Evolutionary conservation across 2,329 filamentous ascomycete species (phyloP), one percentile per base, ranked within the genome.

Genomic region (Sporothrix variecibatus): DNA sequence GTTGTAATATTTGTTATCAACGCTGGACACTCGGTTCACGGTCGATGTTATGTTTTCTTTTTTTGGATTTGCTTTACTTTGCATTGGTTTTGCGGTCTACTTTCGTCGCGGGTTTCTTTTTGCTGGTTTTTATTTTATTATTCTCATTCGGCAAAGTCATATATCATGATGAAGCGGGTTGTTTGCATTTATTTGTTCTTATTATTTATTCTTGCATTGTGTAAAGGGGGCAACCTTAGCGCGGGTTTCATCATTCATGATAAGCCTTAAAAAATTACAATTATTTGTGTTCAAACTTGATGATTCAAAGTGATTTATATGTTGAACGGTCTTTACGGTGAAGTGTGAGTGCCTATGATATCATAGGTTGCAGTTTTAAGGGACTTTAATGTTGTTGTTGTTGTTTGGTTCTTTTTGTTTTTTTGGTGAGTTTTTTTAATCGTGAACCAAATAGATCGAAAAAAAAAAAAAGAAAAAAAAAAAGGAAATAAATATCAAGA

Each of bases 161-260:
- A 70, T 20, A 70, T 56, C 49, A 70, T 70, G 49, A 70, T 70
- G 67, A 70, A 70, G 49, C 67, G 67, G 46, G 31, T 40, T 12
- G 11, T 65, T 28, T 65, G 12, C 28, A 17, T 40, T 56, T 28
- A 17, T 38, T 56, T 65, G 11, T 15, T 67, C 28, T 46, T 23
- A 28, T 67, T 64, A 31, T 40, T 64, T 64, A 40, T 40, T 64
- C 28, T 46, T 67, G 62, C 62, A 67, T 46, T 40, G 11, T 46
- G 23, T 56, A 56, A 56, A 46, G 15, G 38, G 62, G 62, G 38
- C 2, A 23, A 46, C 28, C 7, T 7, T 67, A 67, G 62, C 62
- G 62, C 20, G 62, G 62, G 23, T 67, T 67, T 65, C 20, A 46
- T 46, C n/a, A 67, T 64, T 43, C 20, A 46, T 46, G 34, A 67